Conservation (phyloP, 2,329 filamentous ascomycete genomes). For the Periconia macrospinosa region DNA sequence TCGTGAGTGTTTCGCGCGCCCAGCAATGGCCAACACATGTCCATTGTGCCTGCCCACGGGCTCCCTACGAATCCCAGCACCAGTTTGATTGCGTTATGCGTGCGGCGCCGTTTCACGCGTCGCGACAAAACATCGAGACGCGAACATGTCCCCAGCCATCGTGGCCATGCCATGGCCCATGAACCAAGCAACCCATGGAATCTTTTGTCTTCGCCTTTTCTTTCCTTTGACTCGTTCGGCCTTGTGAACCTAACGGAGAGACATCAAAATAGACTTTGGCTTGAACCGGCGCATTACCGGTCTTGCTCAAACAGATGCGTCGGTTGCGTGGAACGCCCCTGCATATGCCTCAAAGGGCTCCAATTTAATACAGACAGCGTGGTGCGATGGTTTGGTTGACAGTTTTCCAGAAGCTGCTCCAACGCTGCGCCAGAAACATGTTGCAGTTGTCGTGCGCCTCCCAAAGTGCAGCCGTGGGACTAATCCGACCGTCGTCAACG, state of each 20-base stretch:
- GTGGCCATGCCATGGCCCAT: too few species aligned
- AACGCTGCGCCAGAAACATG: slow-evolving; percentile 21
- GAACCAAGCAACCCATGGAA: too few species aligned
- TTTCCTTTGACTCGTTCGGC: too few species aligned
- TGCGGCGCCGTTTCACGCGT: slow-evolving; percentile 25
- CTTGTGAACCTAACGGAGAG: too few species aligned
- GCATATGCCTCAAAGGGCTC: slow-evolving; percentile 10
- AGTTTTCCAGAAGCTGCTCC: slow-evolving; percentile 27
- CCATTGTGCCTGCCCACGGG: too few species aligned
- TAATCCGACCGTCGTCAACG: background rate
- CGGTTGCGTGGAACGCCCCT: background rate
- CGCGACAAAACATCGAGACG: slow-evolving; percentile 3
- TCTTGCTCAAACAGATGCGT: background rate
- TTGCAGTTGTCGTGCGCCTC: slow-evolving; percentile 12
- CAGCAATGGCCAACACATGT: slow-evolving; percentile 15
- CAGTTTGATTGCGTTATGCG: slow-evolving; percentile 34
- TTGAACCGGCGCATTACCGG: too few species aligned
- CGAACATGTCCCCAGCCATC: too few species aligned
- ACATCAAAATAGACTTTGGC: too few species aligned
- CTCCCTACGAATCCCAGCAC: too few species aligned
- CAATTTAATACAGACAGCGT: slow-evolving; percentile 32
- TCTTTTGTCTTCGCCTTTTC: too few species aligned
- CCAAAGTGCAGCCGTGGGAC: too few species aligned
- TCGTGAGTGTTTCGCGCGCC: slow-evolving; percentile 13
- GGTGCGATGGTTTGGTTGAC: slow-evolving; percentile 15